Base-by-base conservation (phyloP, 345 rosid genomes). In the Populus pruinosa region DNA sequence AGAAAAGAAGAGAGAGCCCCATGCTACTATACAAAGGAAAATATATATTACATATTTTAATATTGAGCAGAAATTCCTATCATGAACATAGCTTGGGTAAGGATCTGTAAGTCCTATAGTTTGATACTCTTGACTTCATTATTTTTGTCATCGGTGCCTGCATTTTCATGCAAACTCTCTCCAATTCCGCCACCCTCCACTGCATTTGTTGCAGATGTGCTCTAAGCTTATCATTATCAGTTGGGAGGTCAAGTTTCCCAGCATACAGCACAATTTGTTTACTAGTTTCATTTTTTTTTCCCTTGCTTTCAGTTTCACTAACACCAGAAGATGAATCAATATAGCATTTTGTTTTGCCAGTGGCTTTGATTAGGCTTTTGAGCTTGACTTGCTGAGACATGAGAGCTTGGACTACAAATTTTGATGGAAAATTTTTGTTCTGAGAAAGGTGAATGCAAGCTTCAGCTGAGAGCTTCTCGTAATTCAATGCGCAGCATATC, bases 41-140 rank as follows among this genome's bases (percentile, higher is more conserved):
- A 72, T 21, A 71, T 38, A 70, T 53, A 13, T 9, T 70, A 27
- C 63, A 21, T 59, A 71, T 29, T 11, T 21, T 66, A 14, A 72
- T 25, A 43, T 20, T 68, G 76, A 65, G 43, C 50, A 55, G 55
- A 71, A 11, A 74, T 41, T 71, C 31, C 31, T 78, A 77, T 91
- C 88, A 91, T 44, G 97, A 93, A 84, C 99, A 96, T 8, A 93
- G 89, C 87, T 79, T 93, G 9, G 98, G 98, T 65, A 96, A 80
- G 11, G 95, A 91, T 86, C 91, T 89, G 49, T 85, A 77, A 61
- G 61, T 87, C 43, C 84, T 83, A 70, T 76, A 89, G 77, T 81
- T 87, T 27, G 85, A 29, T 59, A 36, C 80, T 82, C 79, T 96
- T 23, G 93, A 89, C 83, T 83, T 92, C 87, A 90, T 81, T 39